These are phyloP conservation scores for Candida pseudoglaebosa DNA, from an alignment of 805 yeast genomes.

Conservation along the genomic window DNA sequence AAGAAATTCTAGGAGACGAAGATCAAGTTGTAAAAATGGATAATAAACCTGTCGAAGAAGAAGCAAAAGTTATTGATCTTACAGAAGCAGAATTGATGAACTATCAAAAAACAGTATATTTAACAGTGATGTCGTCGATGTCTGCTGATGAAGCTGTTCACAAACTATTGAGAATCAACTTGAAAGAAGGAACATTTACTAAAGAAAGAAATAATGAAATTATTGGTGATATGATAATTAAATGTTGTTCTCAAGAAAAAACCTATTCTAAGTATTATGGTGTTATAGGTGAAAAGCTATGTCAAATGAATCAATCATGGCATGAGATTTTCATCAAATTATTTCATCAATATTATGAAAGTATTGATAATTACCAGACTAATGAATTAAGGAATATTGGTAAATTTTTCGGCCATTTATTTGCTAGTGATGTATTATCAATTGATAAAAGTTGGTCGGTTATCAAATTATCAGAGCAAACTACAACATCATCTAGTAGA, in stretches of 20 bases:
- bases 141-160: slow-evolving; percentile 92
- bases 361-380: slow-evolving; percentile 65
- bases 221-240: slow-evolving; percentile 68
- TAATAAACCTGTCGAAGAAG: slow-evolving; percentile 5
- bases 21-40: slow-evolving; percentile 10
- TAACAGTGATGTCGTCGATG: slow-evolving; percentile 85
- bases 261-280: slow-evolving; percentile 86
- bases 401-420: slow-evolving; percentile 78
- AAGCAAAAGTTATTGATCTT: slow-evolving; percentile 51
- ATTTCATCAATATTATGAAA: slow-evolving; percentile 54
- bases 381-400: slow-evolving; percentile 75
- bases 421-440: slow-evolving; percentile 65
- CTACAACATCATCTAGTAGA: slow-evolving; percentile 76
- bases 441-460: slow-evolving; percentile 54
- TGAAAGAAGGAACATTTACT: slow-evolving; percentile 8
- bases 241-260: slow-evolving; percentile 80
- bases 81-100: slow-evolving; percentile 62
- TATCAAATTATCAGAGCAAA: slow-evolving; percentile 61
- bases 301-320: slow-evolving; percentile 55
- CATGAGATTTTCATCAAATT: slow-evolving; percentile 43
- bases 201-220: slow-evolving; percentile 39
- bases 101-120: slow-evolving; percentile 71
- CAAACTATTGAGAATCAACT: slow-evolving; percentile 55
- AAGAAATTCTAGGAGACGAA: slow-evolving; percentile 44
- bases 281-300: slow-evolving; percentile 63